Base-by-base conservation (phyloP, 371 early-diverging fungal species). In the Funneliformis caledonium region DNA sequence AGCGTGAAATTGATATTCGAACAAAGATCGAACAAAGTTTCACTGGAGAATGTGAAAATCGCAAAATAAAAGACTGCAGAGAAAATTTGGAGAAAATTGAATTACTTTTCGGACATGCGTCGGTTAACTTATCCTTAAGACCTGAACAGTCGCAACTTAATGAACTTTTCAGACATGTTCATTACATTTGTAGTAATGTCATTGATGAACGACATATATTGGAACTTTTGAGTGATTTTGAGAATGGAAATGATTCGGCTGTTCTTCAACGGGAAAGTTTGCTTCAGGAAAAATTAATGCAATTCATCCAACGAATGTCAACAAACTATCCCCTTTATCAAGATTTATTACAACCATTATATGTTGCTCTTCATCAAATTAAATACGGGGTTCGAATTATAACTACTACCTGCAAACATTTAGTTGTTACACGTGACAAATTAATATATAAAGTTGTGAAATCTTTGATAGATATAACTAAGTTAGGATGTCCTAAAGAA, bases 281-380 rank as follows among this genome's bases (percentile, higher is more conserved):
- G 50, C 83, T 96, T 81, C 97, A 96, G 83, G 92, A 89, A 62
- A 93, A 91, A 76, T 88, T 93, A 0, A 83, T 87, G 11, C 90
- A 94, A 48, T 93, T 94, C 81, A 88, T 94, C 81, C 81, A 88
- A 75, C 86, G 89, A 83, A 84, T 91, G 52, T 88, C 89, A 9
- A 83, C 85, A 22, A 91, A 88, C 65, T 90, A 88, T 73, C 90
- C 92, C 6, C 76, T 89, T 75, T 90, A 87, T 72, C 89, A 90
- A 26, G 97, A 97, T 85, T 88, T 97, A 22, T 84, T 94, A 0
- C 94, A 93, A 60, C 97, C 97, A 6, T 79, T 94, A 33, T 83
- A 89, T 47, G 85, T 92, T 6, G 91, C 92, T 8, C 85, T 96
- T 0, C 91, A 92, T 80, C 92, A 94, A 80, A 82, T 96, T 84